Conservation (phyloP, 2,329 filamentous ascomycete species). For the Sporothrix luriei region DNA sequence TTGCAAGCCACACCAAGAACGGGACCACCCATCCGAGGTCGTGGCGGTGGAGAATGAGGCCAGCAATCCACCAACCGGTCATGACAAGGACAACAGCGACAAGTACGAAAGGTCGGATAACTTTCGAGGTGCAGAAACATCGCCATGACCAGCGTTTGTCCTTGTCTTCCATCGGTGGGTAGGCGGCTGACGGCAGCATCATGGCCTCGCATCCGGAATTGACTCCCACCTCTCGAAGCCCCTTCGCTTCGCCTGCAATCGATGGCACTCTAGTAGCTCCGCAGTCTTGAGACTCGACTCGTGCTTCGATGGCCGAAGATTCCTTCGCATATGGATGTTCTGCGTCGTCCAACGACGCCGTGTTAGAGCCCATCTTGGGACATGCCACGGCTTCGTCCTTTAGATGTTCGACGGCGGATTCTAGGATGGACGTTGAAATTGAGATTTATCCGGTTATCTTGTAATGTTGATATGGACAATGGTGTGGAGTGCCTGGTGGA, state of each 20-base stretch:
- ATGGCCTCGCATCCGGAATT: background rate
- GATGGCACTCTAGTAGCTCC: background rate
- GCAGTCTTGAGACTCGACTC: background rate
- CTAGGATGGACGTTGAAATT: background rate
- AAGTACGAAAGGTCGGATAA: background rate
- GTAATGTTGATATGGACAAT: background rate
- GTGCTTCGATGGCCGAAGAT: background rate
- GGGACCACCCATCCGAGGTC: constrained; percentile 79
- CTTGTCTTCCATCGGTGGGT: background rate
- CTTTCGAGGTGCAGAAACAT: background rate
- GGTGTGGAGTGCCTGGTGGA: background rate
- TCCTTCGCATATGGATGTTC: background rate
- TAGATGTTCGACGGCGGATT: background rate
- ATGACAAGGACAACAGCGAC: constrained; percentile 13
- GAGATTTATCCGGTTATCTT: background rate
- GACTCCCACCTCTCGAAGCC: background rate
- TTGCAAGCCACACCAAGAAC: constrained; percentile 76
- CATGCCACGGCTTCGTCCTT: background rate
- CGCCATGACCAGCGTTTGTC: background rate
- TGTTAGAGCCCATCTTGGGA: background rate
- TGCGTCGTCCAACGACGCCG: background rate
- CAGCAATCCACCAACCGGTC: constrained; percentile 47
- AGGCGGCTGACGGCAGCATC: background rate
- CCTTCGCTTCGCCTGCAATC: no score
- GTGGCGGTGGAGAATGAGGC: constrained; percentile 63